These are phyloP conservation scores for Thalassia testudinum DNA, from an alignment of 116 monocot genomes.

Conservation along the genomic window DNA sequence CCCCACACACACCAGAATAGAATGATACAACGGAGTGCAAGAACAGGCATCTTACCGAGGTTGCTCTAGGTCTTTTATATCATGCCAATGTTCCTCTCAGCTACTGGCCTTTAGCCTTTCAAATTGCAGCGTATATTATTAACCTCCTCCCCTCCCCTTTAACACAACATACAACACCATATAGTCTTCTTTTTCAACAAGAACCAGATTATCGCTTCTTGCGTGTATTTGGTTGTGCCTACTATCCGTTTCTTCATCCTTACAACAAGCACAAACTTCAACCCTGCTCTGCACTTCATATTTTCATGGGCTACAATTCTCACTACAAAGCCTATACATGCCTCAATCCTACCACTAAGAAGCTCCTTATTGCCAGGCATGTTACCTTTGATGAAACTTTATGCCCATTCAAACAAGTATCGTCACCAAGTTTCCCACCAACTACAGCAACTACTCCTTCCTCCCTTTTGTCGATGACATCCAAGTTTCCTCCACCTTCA, in stretches of 20 bases:
- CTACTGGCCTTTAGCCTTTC: background rate
- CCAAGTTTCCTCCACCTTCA: too few species aligned
- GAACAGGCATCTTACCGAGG: background rate
- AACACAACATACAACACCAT: background rate
- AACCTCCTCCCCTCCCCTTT: background rate
- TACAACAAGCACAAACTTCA: slow-evolving; percentile 4
- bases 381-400: background rate
- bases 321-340: background rate
- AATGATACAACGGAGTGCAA: background rate
- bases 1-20: background rate
- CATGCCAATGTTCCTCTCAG: background rate
- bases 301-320: background rate
- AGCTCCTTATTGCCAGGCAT: background rate
- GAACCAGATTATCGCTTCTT: background rate
- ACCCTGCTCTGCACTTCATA: background rate
- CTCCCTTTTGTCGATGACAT: too few species aligned
- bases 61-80: background rate
- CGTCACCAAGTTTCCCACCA: too few species aligned
- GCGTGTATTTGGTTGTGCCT: background rate
- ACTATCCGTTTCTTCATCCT: background rate
- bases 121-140: background rate
- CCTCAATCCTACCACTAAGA: background rate
- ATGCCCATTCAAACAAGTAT: background rate
- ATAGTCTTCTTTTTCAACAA: background rate
- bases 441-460: too few species aligned